Conservation (phyloP, 2,329 filamentous ascomycete genomes). For the Ophiocordyceps camponoti-rufipedis region DNA sequence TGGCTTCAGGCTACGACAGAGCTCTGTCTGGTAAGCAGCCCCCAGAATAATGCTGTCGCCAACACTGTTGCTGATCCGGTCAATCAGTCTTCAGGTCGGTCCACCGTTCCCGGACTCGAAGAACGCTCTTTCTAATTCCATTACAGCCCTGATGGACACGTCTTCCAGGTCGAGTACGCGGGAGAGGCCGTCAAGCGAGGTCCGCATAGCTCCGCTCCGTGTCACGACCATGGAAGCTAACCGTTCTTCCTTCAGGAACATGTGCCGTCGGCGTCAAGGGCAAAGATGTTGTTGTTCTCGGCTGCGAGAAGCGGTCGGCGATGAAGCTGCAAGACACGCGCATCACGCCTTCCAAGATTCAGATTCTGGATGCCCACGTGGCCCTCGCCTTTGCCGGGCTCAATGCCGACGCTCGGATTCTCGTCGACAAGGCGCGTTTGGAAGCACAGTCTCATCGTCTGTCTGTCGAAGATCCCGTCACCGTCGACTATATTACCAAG, state of each 20-base stretch:
- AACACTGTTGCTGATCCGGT: slow-evolving; percentile 18
- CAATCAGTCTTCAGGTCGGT: slow-evolving; percentile 62
- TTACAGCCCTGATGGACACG: slow-evolving; percentile 86
- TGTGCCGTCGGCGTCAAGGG: slow-evolving; percentile 98
- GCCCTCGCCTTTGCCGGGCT: slow-evolving; percentile 93
- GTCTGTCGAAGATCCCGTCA: slow-evolving; percentile 92
- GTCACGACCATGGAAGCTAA: background rate
- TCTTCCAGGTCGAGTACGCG: slow-evolving; percentile 99
- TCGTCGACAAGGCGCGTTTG: slow-evolving; percentile 93
- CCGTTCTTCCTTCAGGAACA: slow-evolving; percentile 42
- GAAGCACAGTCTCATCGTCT: slow-evolving; percentile 95
- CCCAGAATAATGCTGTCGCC: slow-evolving; percentile 1
- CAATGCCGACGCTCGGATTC: slow-evolving; percentile 93
- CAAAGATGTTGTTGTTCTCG: slow-evolving; percentile 80
- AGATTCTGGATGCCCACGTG: slow-evolving; percentile 86
- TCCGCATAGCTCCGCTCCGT: slow-evolving; percentile 17
- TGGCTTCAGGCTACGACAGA: slow-evolving; percentile 97
- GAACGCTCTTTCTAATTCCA: background rate
- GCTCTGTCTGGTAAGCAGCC: slow-evolving; percentile 78
- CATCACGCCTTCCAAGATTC: slow-evolving; percentile 98
- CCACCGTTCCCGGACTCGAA: background rate
- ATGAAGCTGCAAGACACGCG: slow-evolving; percentile 99
- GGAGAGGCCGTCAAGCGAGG: slow-evolving; percentile 97
- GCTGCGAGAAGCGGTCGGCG: slow-evolving; percentile 95
- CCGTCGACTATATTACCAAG: slow-evolving; percentile 99